Conservation (phyloP, 2,329 filamentous ascomycete species). For the Xylariomycetidae sp. region DNA sequence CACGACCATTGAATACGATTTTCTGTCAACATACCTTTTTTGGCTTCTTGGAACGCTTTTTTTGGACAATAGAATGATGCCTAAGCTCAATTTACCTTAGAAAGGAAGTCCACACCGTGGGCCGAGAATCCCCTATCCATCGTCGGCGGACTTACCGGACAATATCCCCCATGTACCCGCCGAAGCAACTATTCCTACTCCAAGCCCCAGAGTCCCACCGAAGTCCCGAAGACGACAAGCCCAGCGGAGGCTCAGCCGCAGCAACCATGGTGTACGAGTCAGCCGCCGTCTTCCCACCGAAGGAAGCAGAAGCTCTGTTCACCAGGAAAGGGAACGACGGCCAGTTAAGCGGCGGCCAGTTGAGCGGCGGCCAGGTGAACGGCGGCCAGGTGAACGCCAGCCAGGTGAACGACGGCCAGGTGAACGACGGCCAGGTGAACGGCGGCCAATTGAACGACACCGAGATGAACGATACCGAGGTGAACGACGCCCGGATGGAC, state of each 20-base stretch:
- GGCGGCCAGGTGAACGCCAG: too few species aligned
- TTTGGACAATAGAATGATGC: constrained; percentile 37
- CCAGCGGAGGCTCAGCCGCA: constrained; percentile 30
- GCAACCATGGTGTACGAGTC: constrained; percentile 28
- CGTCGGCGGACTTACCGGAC: constrained; percentile 12
- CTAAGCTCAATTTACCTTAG: constrained; percentile 38
- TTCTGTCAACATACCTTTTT: constrained; percentile 25
- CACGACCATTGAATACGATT: constrained; percentile 15
- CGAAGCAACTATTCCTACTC: constrained; percentile 26
- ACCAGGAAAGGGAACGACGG: too few species aligned
- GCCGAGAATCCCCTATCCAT: constrained; percentile 27
- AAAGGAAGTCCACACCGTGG: constrained; percentile 34
- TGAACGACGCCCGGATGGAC: too few species aligned
- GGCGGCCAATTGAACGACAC: too few species aligned
- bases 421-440: too few species aligned
- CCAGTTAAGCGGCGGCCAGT: too few species aligned
- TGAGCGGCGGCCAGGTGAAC: too few species aligned
- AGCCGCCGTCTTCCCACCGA: constrained; percentile 24
- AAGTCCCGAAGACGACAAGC: constrained; percentile 27
- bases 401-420: too few species aligned
- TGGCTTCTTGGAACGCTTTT: constrained; percentile 26
- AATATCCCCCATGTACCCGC: constrained; percentile 23
- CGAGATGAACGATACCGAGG: too few species aligned
- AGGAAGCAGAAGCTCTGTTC: constrained; percentile 13
- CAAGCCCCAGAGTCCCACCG: constrained; percentile 24